Evolutionary conservation across 2,329 filamentous ascomycete species (phyloP), one percentile per base, ranked within the genome.

Genomic region (Parafenestella ontariensis): DNA sequence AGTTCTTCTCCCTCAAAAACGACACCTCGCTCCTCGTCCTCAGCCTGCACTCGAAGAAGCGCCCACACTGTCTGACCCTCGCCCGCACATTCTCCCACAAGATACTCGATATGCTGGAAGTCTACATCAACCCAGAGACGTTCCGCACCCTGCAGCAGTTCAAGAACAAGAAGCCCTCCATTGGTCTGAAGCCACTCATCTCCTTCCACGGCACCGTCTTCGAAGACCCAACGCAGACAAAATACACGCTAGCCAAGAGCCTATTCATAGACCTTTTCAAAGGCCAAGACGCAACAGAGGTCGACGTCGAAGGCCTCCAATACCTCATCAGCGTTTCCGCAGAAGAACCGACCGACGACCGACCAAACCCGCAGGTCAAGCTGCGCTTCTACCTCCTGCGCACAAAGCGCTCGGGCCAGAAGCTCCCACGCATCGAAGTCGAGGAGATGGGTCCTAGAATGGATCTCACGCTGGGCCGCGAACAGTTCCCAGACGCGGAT

Each of bases 1-100:
- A 97, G 78, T 99, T 99, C 82, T 93, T 99, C 82, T 89, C 89
- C 59, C 88, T 93, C 74, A 99, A 98, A 82, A 99, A 99, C 79
- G 95, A 99, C 76, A 88, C 91, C 70, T 90, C 88, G 41, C 81
- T 97, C 43, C 84, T 97, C 63, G 84, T 95, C 63, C 96, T 96
- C 69, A 93, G 89, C 47, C 88, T 86, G 75, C 89, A 89, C 77
- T 91, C 85, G 76, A 99, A 98, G 84, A 99, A 98, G 84, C 85
- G 95, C n/a, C 93, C 93, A 5, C 92, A 99, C 77, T 89, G 88
- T 59, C 76, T 99, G 68, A 97, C 92, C 0, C 78, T 98, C 41
- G 83, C 89, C 36, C 87, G 95, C 59, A 90, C 90, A 39, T 98
- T 96, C 75, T 85, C 88, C 68, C 87, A 91, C 80, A 93, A 95